Conservation (phyloP, 768 basidiomycete genomes). For the Phlebiopsis flavidoalba region DNA sequence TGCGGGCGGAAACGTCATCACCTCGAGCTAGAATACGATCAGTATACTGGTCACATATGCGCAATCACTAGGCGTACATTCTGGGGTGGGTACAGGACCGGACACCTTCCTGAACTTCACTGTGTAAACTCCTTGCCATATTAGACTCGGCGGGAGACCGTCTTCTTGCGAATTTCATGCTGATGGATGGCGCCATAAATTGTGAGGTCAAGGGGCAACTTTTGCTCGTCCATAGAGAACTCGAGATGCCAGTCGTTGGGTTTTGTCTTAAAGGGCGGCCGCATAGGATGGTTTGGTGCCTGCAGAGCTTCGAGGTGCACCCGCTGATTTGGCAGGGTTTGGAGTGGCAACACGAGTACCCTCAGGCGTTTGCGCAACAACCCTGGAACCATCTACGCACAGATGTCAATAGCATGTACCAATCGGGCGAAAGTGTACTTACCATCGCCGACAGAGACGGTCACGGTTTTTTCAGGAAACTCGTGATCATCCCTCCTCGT, state of each 20-base stretch:
- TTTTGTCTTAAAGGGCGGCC: constrained; percentile 85
- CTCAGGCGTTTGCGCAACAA: constrained; percentile 95
- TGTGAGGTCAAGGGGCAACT: constrained; percentile 81
- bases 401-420: background rate
- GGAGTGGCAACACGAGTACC: constrained; percentile 94
- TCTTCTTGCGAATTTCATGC: constrained; percentile 77
- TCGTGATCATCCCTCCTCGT: constrained; percentile 77
- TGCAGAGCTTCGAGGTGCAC: constrained; percentile 27
- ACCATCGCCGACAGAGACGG: constrained; percentile 79
- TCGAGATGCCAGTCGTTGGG: constrained; percentile 97
- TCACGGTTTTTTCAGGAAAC: constrained; percentile 80
- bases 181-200: constrained; percentile 97
- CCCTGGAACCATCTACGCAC: constrained; percentile 74
- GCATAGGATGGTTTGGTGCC: constrained; percentile 73
- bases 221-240: constrained; percentile 89
- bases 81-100: constrained; percentile 66
- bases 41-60: background rate
- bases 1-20: constrained; percentile 43
- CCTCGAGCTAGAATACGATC: constrained; percentile 23
- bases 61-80: constrained; percentile 34
- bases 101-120: constrained; percentile 90
- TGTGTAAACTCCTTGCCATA: constrained; percentile 89
- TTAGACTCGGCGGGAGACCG: constrained; percentile 54
- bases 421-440: constrained; percentile 8
- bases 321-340: constrained; percentile 42